A percentile compares a stretch with the other conserved stretches of the same genome.
phyloP scores from a whole-genome alignment of 805 yeast species.

The Jamesozyma piceae region DNA sequence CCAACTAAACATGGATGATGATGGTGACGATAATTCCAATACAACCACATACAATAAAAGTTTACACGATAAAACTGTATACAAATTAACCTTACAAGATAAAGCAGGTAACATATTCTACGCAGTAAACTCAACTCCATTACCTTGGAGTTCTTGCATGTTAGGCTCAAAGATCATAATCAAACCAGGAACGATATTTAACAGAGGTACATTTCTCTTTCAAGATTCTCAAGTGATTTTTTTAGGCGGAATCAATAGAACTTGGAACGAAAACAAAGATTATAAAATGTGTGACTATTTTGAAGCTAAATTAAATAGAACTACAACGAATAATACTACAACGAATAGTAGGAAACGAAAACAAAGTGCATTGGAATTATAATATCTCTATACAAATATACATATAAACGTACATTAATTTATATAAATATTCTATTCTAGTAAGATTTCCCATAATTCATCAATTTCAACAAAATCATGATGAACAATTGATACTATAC shows the following conservation, averaged over 20 bases:
- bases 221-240: conserved; percentile 24
- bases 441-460: conserved; percentile 66
- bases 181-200: conserved; percentile 37
- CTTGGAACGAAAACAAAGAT: conserved; percentile 32
- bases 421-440: conserved; percentile 11
- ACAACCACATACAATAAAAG: conserved; percentile 1
- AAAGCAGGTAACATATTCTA: conserved; percentile 40
- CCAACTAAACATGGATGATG: conserved; percentile 41
- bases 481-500: conserved; percentile 75
- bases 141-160: conserved; percentile 41
- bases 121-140: conserved; percentile 48
- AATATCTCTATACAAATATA: background rate
- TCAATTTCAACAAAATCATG: conserved; percentile 69
- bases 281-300: conserved; percentile 26
- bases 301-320: conserved; percentile 21
- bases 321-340: conserved; percentile 1
- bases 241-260: conserved; percentile 33
- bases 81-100: conserved; percentile 52
- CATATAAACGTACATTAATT: background rate
- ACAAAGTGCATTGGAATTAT: conserved; percentile 2
- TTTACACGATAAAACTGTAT: conserved; percentile 24
- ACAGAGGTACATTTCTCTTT: conserved; percentile 38
- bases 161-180: conserved; percentile 53
- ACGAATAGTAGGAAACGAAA: conserved; percentile 13
- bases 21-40: conserved; percentile 11